Conservation (phyloP, 768 basidiomycete genomes). For the Tulasnella calospora region DNA sequence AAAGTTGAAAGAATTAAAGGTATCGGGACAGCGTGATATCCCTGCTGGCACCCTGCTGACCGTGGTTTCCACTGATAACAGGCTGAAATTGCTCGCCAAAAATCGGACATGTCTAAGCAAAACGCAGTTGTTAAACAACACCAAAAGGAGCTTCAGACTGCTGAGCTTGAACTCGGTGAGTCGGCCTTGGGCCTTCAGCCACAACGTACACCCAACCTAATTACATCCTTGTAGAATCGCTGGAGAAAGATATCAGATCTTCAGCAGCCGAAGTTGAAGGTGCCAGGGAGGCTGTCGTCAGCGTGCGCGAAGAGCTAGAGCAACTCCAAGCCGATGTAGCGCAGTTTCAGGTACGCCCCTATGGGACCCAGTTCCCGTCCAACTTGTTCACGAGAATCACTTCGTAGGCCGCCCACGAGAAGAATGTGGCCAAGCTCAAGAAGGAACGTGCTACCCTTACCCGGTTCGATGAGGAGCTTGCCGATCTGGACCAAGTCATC, state of each 20-base stretch:
- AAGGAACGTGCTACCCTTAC: conserved; percentile 84
- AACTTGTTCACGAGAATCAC: neutral
- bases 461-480: conserved; percentile 84
- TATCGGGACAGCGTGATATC: conserved; percentile 31
- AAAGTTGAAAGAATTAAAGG: conserved; percentile 91
- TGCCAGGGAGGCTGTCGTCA: conserved; percentile 47
- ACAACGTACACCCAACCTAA: neutral
- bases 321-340: conserved; percentile 51
- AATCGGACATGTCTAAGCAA: conserved; percentile 74
- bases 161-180: conserved; percentile 80
- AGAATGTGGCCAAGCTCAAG: conserved; percentile 65
- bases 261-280: conserved; percentile 46
- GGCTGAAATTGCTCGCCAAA: conserved; percentile 76
- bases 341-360: conserved; percentile 42
- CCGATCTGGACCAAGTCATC: conserved; percentile 73
- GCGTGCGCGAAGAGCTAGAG: conserved; percentile 58
- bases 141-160: conserved; percentile 87
- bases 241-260: conserved; percentile 63
- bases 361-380: neutral
- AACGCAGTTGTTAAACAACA: conserved; percentile 73
- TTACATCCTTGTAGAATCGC: conserved; percentile 54
- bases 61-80: conserved; percentile 33
- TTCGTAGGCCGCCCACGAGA: conserved; percentile 50
- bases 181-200: neutral
- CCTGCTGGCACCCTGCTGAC: neutral